Conservation (phyloP, 805 yeast species). For the Torulaspora delbrueckii region DNA sequence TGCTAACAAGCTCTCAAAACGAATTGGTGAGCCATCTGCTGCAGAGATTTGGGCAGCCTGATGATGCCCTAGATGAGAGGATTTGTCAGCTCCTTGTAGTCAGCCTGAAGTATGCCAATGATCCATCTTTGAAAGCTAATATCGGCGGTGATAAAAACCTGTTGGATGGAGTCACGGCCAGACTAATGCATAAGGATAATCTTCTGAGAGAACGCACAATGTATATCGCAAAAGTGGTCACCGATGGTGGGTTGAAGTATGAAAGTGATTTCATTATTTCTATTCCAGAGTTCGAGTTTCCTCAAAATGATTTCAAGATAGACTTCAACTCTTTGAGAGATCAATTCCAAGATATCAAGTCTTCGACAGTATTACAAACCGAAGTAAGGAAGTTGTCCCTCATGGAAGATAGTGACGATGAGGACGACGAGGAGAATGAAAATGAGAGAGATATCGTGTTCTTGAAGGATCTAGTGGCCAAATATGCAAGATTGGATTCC, state of each 20-base stretch:
- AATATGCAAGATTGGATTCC: slow-evolving; percentile 44
- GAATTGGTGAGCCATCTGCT: slow-evolving; percentile 7
- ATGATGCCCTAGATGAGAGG: slow-evolving; percentile 18
- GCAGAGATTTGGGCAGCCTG: slow-evolving; percentile 7
- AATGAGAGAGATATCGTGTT: slow-evolving; percentile 57
- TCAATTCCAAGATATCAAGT: neutral
- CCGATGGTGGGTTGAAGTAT: slow-evolving; percentile 25
- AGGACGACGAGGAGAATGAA: slow-evolving; percentile 34
- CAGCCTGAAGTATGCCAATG: slow-evolving; percentile 11
- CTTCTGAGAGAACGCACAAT: slow-evolving; percentile 33
- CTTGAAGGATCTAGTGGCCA: slow-evolving; percentile 62
- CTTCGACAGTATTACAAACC: neutral
- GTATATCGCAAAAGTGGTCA: slow-evolving; percentile 31
- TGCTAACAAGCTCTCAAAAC: slow-evolving; percentile 6
- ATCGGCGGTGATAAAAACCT: slow-evolving; percentile 20
- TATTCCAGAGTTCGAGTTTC: slow-evolving; percentile 17
- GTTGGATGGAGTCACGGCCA: slow-evolving; percentile 28
- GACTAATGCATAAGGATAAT: slow-evolving; percentile 23
- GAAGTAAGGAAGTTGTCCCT: neutral
- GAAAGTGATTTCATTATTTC: slow-evolving; percentile 27
- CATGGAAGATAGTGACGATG: slow-evolving; percentile 29
- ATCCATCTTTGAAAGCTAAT: slow-evolving; percentile 6
- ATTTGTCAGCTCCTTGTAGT: slow-evolving; percentile 22
- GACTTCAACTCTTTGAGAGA: slow-evolving; percentile 7
- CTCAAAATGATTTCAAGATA: slow-evolving; percentile 1